Evolutionary conservation across 2,329 filamentous ascomycete species (phyloP), one percentile per base, ranked within the genome.

Genomic region (Xylaria sp.): DNA sequence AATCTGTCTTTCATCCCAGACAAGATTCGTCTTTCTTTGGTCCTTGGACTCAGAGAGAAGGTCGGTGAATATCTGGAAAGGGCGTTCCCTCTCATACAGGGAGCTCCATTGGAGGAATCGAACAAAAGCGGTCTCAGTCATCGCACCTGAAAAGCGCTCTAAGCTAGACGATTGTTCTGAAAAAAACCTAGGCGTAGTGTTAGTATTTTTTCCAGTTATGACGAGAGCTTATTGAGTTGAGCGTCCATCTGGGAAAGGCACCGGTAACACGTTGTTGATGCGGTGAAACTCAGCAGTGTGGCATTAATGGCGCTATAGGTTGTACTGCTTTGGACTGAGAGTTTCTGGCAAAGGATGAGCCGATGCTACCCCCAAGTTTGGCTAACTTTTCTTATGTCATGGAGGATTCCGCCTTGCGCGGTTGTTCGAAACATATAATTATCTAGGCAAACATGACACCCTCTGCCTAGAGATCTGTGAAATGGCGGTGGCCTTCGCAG

Each of bases 61-160:
- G 12, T 63, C 37, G n/a, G 31, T 55, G 28, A 63, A 59, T 17
- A 63, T 63, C n/a, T 63, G 60, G 45, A 59, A 63, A 3, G 55
- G 55, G 15, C 43, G 47, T 9, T 63, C 60, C 23, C 55, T 54
- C 35, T 63, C 60, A 42, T 59, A 63, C 12, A 59, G 38, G 12
- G 55, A 43, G 19, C 25, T 55, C 60, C 55, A 63, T 15, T 63
- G 57, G n/a, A 63, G 37, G 51, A 63, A 63, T 4, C 15, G 47
- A 45, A 59, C 51, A 12, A 38, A 50, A 5, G 49, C 55, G 5
- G 17, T 28, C 15, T 59, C 49, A n/a, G 42, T 21, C 37, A 47
- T 45, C 12, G 31, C 15, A 15, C n/a, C 7, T 31, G n/a, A 11
- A n/a, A 12, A 4, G 8, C 23, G 5, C 17, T 9, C n/a, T 3